Conservation (phyloP, 2,329 filamentous ascomycete genomes). For the Sporothrix phasma region DNA sequence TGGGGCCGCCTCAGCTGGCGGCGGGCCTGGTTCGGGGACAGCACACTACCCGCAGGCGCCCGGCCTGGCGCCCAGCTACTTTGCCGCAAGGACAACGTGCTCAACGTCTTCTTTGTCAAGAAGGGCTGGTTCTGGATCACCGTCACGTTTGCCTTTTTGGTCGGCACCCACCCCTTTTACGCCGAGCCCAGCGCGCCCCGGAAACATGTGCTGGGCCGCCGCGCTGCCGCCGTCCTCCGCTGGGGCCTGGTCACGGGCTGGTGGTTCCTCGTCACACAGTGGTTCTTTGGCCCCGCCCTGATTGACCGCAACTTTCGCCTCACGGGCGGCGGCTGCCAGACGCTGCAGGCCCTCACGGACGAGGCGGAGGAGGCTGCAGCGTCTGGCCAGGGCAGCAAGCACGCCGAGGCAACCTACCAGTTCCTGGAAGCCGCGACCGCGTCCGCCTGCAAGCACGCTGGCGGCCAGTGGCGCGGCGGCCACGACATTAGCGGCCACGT, state of each 20-base stretch:
- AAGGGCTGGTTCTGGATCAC: slow-evolving; percentile 90
- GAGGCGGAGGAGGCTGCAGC: slow-evolving; percentile 28
- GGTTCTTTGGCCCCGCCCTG: slow-evolving; percentile 86
- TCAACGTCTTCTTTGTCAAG: slow-evolving; percentile 93
- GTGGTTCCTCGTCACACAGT: slow-evolving; percentile 88
- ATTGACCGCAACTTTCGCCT: slow-evolving; percentile 85
- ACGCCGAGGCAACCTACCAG: not conserved
- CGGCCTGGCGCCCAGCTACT: slow-evolving; percentile 63
- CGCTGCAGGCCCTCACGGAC: slow-evolving; percentile 37
- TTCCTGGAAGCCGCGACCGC: slow-evolving; percentile 48
- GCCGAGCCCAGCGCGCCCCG: slow-evolving; percentile 9
- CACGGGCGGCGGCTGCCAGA: slow-evolving; percentile 75
- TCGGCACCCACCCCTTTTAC: slow-evolving; percentile 52
- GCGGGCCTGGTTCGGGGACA: slow-evolving; percentile 17
- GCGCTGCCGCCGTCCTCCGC: slow-evolving; percentile 48
- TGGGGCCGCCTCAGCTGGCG: slow-evolving; percentile 27
- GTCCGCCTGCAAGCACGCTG: slow-evolving; percentile 70
- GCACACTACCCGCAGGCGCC: slow-evolving; percentile 29
- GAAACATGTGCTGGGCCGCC: slow-evolving; percentile 17
- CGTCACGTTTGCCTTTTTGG: slow-evolving; percentile 58
- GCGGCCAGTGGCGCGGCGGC: slow-evolving; percentile 81
- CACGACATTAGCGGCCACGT: slow-evolving; percentile 96
- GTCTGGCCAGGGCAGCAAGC: not conserved
- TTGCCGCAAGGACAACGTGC: slow-evolving; percentile 88
- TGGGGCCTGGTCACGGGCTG: slow-evolving; percentile 63